Percentiles rank a stretch among this genome's conserved stretches.
phyloP scores from a whole-genome alignment of 1,284 basidiomycete species.

The Fomitopsis palustris region DNA sequence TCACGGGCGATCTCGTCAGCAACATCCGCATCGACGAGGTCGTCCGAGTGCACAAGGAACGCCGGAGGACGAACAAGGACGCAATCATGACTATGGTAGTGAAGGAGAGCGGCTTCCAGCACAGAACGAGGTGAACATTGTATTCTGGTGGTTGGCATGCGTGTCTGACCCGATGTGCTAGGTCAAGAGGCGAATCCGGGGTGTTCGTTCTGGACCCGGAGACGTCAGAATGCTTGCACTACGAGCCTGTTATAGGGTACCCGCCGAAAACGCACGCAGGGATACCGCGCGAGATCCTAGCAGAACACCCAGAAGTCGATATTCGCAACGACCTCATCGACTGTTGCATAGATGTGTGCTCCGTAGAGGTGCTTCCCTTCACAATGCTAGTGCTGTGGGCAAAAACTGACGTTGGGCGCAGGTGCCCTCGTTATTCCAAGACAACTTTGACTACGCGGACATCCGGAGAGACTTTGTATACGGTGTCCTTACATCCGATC shows the following conservation, averaged over 20 bases:
- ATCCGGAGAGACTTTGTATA: constrained; percentile 92
- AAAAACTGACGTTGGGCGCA: constrained; percentile 25
- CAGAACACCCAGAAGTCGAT: constrained; percentile 70
- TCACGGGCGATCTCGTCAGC: constrained; percentile 92
- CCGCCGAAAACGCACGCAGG: constrained; percentile 54
- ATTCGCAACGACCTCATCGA: constrained; percentile 86
- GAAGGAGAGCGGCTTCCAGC: constrained; percentile 69
- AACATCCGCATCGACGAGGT: constrained; percentile 90
- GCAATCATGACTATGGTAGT: constrained; percentile 96
- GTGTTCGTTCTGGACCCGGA: constrained; percentile 73
- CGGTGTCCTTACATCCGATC: constrained; percentile 93
- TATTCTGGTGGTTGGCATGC: constrained; percentile 14
- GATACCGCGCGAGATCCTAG: constrained; percentile 70
- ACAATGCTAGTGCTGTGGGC: too few species aligned
- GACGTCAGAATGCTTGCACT: constrained; percentile 77
- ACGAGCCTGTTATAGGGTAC: constrained; percentile 67
- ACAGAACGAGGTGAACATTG: constrained; percentile 66
- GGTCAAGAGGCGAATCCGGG: constrained; percentile 66
- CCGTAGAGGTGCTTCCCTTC: constrained; percentile 64
- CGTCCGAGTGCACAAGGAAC: constrained; percentile 85
- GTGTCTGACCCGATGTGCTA: constrained; percentile 25
- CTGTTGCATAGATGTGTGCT: constrained; percentile 89
- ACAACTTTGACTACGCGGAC: constrained; percentile 98
- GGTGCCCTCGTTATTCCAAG: constrained; percentile 96
- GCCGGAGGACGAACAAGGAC: constrained; percentile 85